Base-by-base conservation (phyloP, 1,139 yeast species). In the Suhomyces anneliseae region DNA sequence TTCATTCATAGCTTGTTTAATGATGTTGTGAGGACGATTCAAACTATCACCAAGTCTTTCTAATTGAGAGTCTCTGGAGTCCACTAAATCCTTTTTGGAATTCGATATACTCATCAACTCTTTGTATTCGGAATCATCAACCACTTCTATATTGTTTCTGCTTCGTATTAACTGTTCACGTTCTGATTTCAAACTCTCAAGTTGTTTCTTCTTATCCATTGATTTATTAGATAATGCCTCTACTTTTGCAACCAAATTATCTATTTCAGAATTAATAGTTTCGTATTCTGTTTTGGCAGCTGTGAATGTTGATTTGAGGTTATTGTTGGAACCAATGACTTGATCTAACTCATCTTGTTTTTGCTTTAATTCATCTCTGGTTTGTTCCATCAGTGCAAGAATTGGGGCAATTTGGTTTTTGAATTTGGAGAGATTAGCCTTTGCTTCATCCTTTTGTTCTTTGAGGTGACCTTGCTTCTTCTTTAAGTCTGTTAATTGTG, bases 401-500 rank as follows among this genome's bases (percentile, higher is more conserved):
- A 45, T 45, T 15, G 44, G 42, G 2, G 39, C 40, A 2, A 35
- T 37, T 29, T 34, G 38, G 7, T 7, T 12, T 35, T 42, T 61
- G 55, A 49, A 79, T 77, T 3, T 62, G 59, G 8, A 61, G 59
- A 19, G 72, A 54, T 32, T 64, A 9, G 50, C 51, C 52, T 72
- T 71, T 9, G 79, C 74, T 11, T 59, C 58, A 34, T 79, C 78
- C 47, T 77, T 72, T 31, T 68, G 70, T 19, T 58, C 56, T 55
- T 79, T 81, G 42, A 76, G 66, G 11, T 61, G 60, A 32, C 70
- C 66, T 41, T 73, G 69, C 45, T 69, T 69, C n/a, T 59, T 64
- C 51, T 77, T 82, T 49, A 78, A 69, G 45, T 82, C 86, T 43
- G 81, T 79, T 3, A 81, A 65, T 50, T 77, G 75, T 0, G 85